phyloP scores from a whole-genome alignment of 225 moss, liverwort and hornwort species.

The Anthoceros angustus region DNA sequence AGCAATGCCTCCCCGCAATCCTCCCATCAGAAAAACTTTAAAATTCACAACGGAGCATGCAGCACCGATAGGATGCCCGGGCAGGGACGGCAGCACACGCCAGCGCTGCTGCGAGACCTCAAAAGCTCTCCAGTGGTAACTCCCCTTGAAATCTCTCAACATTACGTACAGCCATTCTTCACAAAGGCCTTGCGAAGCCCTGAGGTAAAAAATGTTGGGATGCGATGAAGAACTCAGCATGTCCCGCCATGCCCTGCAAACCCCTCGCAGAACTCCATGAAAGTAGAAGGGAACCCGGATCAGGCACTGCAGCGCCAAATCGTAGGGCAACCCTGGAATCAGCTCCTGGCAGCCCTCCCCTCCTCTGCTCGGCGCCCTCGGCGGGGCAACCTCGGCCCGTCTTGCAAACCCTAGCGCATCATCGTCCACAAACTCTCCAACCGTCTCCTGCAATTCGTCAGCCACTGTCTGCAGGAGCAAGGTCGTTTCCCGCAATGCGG shows the following conservation, averaged over 20 bases:
- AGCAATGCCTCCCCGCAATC: constrained; percentile 14
- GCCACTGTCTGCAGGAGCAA: constrained; percentile 2
- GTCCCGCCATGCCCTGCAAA: constrained; percentile 20
- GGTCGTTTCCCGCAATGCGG: constrained; percentile 3
- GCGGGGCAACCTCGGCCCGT: background rate
- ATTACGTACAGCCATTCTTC: constrained; percentile 24
- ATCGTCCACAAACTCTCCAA: background rate
- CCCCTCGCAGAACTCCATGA: constrained; percentile 16
- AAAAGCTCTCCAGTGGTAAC: constrained; percentile 17
- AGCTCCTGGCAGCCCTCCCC: constrained; percentile 9
- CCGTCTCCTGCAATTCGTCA: background rate
- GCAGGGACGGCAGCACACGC: constrained; percentile 17
- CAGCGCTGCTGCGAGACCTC: constrained; percentile 15
- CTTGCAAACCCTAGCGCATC: background rate
- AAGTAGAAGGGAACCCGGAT: constrained; percentile 20
- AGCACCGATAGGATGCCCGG: constrained; percentile 11
- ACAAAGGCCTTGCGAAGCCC: constrained; percentile 15
- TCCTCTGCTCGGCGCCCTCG: background rate
- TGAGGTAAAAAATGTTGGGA: constrained; percentile 9
- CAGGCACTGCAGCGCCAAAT: constrained; percentile 19
- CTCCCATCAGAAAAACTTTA: constrained; percentile 20
- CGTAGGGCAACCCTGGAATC: constrained; percentile 16
- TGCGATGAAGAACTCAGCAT: constrained; percentile 13
- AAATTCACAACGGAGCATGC: constrained; percentile 18
- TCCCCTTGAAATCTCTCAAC: constrained; percentile 13